Percentiles rank a stretch among this genome's conserved stretches.
These are phyloP conservation scores for Ramalina intermedia DNA, from an alignment of 495 filamentous ascomycete genomes.

Conservation along the genomic window DNA sequence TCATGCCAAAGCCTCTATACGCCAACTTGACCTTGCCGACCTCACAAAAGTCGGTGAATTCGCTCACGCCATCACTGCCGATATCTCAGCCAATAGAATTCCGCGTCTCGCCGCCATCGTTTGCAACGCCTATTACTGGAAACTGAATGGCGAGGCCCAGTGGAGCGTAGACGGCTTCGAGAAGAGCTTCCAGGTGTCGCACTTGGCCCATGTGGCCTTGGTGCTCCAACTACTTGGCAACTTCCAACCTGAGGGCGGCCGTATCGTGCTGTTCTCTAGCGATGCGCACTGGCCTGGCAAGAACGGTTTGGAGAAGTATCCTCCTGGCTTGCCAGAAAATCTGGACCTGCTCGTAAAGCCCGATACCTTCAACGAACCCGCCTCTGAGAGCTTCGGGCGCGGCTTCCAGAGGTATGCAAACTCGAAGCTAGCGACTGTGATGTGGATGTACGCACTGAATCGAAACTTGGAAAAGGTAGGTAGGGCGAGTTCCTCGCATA, in stretches of 20 bases:
- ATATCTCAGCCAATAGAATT: slow-evolving; percentile 19
- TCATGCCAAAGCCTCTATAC: slow-evolving; percentile 21
- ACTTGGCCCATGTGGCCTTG: slow-evolving; percentile 29
- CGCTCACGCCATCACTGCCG: slow-evolving; percentile 16
- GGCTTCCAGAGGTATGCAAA: slow-evolving; percentile 31
- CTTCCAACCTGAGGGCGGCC: slow-evolving; percentile 23
- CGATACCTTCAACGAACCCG: slow-evolving; percentile 3
- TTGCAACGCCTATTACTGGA: slow-evolving; percentile 34
- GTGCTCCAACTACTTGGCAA: slow-evolving; percentile 28
- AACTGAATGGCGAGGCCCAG: slow-evolving; percentile 21
- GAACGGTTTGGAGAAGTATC: slow-evolving; percentile 24
- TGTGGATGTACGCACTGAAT: slow-evolving; percentile 33
- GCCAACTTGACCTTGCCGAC: slow-evolving; percentile 26
- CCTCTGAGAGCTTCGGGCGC: slow-evolving; percentile 20
- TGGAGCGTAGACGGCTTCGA: slow-evolving; percentile 29
- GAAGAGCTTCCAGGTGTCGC: slow-evolving; percentile 29
- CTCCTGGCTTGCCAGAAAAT: slow-evolving; percentile 12
- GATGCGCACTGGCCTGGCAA: slow-evolving; percentile 27
- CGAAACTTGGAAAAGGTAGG: slow-evolving; percentile 26
- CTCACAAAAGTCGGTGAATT: slow-evolving; percentile 26
- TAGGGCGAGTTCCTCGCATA: background rate
- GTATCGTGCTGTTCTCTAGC: slow-evolving; percentile 29
- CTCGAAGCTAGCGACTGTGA: slow-evolving; percentile 28
- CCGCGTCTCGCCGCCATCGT: slow-evolving; percentile 27
- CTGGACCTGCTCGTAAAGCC: slow-evolving; percentile 19